These are phyloP conservation scores for Liquidambar formosana DNA, from an alignment of 164 flowering plant genomes.

Conservation along the genomic window DNA sequence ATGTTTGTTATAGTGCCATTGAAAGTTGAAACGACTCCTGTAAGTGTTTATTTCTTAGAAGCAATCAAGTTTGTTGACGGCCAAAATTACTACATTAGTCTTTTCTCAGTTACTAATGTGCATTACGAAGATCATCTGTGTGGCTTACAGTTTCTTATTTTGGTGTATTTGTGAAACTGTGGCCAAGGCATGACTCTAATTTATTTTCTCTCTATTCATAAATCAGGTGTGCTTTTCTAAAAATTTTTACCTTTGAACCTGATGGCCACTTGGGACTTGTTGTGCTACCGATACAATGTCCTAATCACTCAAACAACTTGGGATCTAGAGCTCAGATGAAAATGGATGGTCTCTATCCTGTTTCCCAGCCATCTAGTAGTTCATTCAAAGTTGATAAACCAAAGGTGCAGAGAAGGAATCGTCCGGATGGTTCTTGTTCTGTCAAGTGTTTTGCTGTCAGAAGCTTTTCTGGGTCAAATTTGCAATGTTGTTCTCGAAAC, in stretches of 20 bases:
- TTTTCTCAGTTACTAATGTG: neutral
- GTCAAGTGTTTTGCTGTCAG: constrained; percentile 21
- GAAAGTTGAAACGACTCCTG: too few species aligned
- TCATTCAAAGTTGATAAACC: constrained; percentile 19
- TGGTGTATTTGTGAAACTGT: too few species aligned
- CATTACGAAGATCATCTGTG: neutral
- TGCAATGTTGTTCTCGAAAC: constrained; percentile 15
- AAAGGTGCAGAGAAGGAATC: constrained; percentile 15
- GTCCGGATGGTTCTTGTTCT: constrained; percentile 21
- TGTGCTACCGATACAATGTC: constrained; percentile 26
- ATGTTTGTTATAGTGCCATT: too few species aligned
- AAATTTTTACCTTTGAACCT: constrained; percentile 20
- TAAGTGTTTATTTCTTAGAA: too few species aligned
- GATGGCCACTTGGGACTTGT: constrained; percentile 29
- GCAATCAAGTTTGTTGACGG: neutral
- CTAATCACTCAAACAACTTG: constrained; percentile 17
- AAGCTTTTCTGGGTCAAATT: constrained; percentile 25
- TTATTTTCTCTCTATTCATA: neutral
- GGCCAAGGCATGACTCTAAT: too few species aligned
- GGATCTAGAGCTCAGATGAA: constrained; percentile 23
- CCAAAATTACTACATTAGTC: neutral
- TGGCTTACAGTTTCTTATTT: neutral
- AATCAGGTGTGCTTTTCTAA: constrained; percentile 35
- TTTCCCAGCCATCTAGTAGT: constrained; percentile 19
- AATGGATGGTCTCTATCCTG: constrained; percentile 28